phyloP scores from a whole-genome alignment of 2,329 filamentous ascomycete species.

The Blumeriella jaapii region DNA sequence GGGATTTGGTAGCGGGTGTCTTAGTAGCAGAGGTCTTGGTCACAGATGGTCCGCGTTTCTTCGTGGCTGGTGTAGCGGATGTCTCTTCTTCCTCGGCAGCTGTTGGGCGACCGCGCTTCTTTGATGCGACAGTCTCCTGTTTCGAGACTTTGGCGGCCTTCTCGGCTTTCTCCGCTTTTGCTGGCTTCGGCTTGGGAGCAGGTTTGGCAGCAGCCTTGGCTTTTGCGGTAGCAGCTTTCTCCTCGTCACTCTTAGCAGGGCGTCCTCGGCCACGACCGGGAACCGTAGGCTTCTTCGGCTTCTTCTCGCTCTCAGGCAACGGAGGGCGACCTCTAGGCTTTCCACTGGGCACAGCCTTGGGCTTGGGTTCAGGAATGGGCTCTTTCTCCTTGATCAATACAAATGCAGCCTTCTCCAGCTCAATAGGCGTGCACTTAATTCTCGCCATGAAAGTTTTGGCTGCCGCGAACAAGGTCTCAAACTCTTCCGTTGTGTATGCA shows the following conservation, averaged over 20 bases:
- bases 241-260: too few relatives aligned
- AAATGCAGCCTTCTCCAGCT: slow-evolving; percentile 61
- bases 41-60: background rate
- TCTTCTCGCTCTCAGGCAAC: slow-evolving; percentile 18
- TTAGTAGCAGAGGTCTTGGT: slow-evolving; percentile 5
- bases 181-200: background rate
- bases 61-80: slow-evolving; percentile 4
- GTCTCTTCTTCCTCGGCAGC: slow-evolving; percentile 1
- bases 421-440: slow-evolving; percentile 44
- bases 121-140: too few relatives aligned
- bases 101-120: slow-evolving; percentile 10
- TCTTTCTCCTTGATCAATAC: slow-evolving; percentile 43
- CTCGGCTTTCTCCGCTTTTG: background rate
- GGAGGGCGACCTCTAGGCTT: slow-evolving; percentile 16
- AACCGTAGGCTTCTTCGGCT: slow-evolving; percentile 12
- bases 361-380: slow-evolving; percentile 14
- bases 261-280: slow-evolving; percentile 16
- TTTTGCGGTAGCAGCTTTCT: slow-evolving; percentile 1
- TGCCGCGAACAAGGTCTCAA: slow-evolving; percentile 39
- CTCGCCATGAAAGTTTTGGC: slow-evolving; percentile 35
- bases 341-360: slow-evolving; percentile 17
- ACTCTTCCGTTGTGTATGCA: slow-evolving; percentile 63
- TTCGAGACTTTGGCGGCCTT: too few relatives aligned
- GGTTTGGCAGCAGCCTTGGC: background rate
- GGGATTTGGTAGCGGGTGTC: background rate